Evolutionary conservation across 1,284 basidiomycete species (phyloP).

Genomic region (Stygiomarasmius scandens): DNA sequence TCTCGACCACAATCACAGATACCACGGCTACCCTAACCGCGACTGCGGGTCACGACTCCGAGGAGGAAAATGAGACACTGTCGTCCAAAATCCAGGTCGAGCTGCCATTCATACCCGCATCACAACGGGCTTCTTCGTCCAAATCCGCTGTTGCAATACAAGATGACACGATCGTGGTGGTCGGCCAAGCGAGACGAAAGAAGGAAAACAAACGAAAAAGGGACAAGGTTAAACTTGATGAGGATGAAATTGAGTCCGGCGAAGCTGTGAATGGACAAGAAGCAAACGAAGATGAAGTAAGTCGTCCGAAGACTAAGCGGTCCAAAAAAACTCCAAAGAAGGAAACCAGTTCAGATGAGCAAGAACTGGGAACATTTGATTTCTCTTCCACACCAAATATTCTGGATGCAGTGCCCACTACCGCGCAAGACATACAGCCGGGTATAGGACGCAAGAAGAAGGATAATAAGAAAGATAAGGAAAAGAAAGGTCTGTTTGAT

Average conservation of each 20-base stretch:
- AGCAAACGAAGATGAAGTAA: slow-evolving; percentile 17
- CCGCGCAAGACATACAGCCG: slow-evolving; percentile 35
- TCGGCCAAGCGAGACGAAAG: slow-evolving; percentile 62
- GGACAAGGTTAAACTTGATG: background rate
- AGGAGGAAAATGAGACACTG: slow-evolving; percentile 16
- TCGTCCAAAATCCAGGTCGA: slow-evolving; percentile 53
- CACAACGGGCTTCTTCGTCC: slow-evolving; percentile 34
- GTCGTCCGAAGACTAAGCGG: slow-evolving; percentile 26
- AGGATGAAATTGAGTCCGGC: background rate
- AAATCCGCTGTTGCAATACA: slow-evolving; percentile 34
- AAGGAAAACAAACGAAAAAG: slow-evolving; percentile 51
- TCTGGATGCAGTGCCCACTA: slow-evolving; percentile 64
- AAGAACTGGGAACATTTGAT: slow-evolving; percentile 62
- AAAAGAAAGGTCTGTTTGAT: slow-evolving; percentile 47
- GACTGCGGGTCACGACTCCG: slow-evolving; percentile 12
- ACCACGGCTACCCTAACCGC: slow-evolving; percentile 4
- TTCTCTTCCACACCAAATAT: slow-evolving; percentile 77
- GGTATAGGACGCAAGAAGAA: slow-evolving; percentile 25
- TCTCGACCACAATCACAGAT: background rate
- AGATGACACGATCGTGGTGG: slow-evolving; percentile 70
- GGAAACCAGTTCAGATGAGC: slow-evolving; percentile 22
- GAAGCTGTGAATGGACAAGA: slow-evolving; percentile 6
- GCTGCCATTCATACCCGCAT: slow-evolving; percentile 70
- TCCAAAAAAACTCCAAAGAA: slow-evolving; percentile 20
- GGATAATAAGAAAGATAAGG: slow-evolving; percentile 53